Percentiles rank a stretch among this genome's conserved stretches.
These are phyloP conservation scores for Mycena albidolilacea DNA, from an alignment of 768 basidiomycete genomes.

Conservation along the genomic window DNA sequence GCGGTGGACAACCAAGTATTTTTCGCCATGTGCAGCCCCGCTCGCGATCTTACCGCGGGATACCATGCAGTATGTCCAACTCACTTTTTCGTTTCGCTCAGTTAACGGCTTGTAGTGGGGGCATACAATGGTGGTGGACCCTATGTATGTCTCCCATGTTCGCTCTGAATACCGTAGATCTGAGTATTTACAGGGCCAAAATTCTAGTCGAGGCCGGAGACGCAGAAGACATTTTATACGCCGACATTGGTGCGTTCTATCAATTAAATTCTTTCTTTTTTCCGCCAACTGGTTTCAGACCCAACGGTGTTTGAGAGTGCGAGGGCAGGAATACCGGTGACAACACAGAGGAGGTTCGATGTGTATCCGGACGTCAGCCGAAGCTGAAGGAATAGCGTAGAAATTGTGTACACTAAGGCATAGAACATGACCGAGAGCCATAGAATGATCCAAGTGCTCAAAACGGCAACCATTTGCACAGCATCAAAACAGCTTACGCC, in stretches of 20 bases:
- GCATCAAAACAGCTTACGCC: conserved; percentile 23
- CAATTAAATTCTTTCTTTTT: not conserved
- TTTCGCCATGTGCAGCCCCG: conserved; percentile 96
- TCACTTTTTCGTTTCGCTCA: not conserved
- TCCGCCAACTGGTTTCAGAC: conserved; percentile 44
- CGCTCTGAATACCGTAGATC: not conserved
- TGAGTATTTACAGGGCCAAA: conserved; percentile 70
- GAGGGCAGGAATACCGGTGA: conserved; percentile 92
- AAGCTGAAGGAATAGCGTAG: conserved; percentile 32
- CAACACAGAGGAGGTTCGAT: conserved; percentile 91
- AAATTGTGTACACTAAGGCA: not conserved
- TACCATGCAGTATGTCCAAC: conserved; percentile 84
- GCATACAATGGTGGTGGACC: conserved; percentile 92
- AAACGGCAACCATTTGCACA: conserved; percentile 23
- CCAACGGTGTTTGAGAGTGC: conserved; percentile 75
- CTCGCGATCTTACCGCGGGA: conserved; percentile 82
- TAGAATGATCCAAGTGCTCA: conserved; percentile 20
- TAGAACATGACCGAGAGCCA: conserved; percentile 20
- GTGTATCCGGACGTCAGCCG: conserved; percentile 85
- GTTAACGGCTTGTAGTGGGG: conserved; percentile 73
- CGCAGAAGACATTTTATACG: conserved; percentile 83
- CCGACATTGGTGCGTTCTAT: conserved; percentile 80
- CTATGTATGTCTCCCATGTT: conserved; percentile 65
- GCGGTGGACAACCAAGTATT: conserved; percentile 98
- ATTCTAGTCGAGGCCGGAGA: conserved; percentile 83